Percentiles rank a stretch among this genome's conserved stretches.
Conservation (phyloP, 2,329 filamentous ascomycete genomes). For the Kalmusia sp. region DNA sequence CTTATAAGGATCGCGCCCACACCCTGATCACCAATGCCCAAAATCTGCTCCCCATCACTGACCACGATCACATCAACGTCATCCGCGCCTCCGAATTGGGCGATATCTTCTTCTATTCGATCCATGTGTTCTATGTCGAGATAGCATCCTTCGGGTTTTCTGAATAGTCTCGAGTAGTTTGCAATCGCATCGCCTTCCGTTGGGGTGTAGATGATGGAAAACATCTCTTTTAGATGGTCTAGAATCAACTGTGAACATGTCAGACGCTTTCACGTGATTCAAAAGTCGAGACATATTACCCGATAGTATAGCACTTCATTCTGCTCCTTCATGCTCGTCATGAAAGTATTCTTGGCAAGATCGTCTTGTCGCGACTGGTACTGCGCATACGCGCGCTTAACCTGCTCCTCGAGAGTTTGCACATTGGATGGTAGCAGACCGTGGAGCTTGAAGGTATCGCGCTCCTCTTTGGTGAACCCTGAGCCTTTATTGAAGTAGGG, state of each 20-base stretch:
- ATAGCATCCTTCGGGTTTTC: slow-evolving; percentile 81
- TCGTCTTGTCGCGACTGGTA: slow-evolving; percentile 69
- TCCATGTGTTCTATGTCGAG: slow-evolving; percentile 75
- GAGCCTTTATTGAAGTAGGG: slow-evolving; percentile 85
- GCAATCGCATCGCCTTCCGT: slow-evolving; percentile 90
- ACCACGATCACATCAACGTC: slow-evolving; percentile 91
- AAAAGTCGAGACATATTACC: slow-evolving; percentile 49
- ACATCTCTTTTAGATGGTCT: slow-evolving; percentile 85
- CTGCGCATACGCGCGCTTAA: slow-evolving; percentile 79
- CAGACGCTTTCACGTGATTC: not conserved
- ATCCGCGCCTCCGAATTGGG: slow-evolving; percentile 71
- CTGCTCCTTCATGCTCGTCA: slow-evolving; percentile 84
- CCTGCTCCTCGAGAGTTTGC: slow-evolving; percentile 79
- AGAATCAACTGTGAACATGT: slow-evolving; percentile 66
- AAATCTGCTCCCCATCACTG: slow-evolving; percentile 75
- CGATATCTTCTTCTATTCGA: slow-evolving; percentile 69
- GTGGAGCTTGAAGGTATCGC: slow-evolving; percentile 71
- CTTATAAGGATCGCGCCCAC: slow-evolving; percentile 85
- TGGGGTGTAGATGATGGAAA: slow-evolving; percentile 87
- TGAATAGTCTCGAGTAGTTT: slow-evolving; percentile 80
- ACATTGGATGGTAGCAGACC: slow-evolving; percentile 76
- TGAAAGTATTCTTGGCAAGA: slow-evolving; percentile 85
- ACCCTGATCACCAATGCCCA: slow-evolving; percentile 90
- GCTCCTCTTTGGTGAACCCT: slow-evolving; percentile 74
- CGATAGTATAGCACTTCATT: slow-evolving; percentile 84